Evolutionary conservation across 805 yeast species (phyloP).

Genomic region (Saccharomycopsis sp.): DNA sequence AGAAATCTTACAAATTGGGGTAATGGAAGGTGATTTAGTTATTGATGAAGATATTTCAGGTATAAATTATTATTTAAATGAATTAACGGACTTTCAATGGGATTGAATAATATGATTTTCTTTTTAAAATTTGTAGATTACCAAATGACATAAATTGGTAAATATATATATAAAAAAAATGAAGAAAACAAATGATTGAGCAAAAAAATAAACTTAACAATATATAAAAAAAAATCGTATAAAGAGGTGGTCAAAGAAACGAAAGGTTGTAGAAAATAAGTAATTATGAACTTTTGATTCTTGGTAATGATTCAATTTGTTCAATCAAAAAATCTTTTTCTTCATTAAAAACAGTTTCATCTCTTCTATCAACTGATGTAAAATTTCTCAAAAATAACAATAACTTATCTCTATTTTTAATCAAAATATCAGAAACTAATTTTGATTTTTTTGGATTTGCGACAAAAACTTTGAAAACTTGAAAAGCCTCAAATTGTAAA

Average conservation of each 20-base stretch:
- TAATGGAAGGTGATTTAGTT: conserved; percentile 46
- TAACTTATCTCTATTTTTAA: conserved; percentile 73
- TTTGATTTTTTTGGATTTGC: conserved; percentile 89
- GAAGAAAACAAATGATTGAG: no score
- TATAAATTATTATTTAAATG: conserved; percentile 48
- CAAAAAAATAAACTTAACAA: no score
- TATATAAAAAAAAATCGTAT: no score
- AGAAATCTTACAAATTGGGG: conserved; percentile 53
- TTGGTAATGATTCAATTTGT: conserved; percentile 65
- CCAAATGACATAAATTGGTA: no score
- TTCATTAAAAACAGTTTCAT: conserved; percentile 56
- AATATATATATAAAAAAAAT: no score
- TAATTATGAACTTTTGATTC: conserved; percentile 20
- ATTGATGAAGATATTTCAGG: conserved; percentile 65
- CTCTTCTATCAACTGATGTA: conserved; percentile 45
- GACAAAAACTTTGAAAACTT: conserved; percentile 88
- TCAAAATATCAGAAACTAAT: conserved; percentile 67
- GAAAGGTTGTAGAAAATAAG: neutral
- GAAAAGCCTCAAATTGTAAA: conserved; percentile 83
- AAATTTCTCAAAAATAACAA: conserved; percentile 59
- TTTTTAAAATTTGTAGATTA: no score
- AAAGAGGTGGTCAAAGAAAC: neutral
- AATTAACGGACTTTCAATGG: conserved; percentile 14
- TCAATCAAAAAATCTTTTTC: conserved; percentile 75
- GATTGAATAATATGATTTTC: no score